Percentiles rank a stretch among this genome's conserved stretches.
Evolutionary conservation across 1,284 basidiomycete species (phyloP).

Genomic region (Schizophyllum amplum): DNA sequence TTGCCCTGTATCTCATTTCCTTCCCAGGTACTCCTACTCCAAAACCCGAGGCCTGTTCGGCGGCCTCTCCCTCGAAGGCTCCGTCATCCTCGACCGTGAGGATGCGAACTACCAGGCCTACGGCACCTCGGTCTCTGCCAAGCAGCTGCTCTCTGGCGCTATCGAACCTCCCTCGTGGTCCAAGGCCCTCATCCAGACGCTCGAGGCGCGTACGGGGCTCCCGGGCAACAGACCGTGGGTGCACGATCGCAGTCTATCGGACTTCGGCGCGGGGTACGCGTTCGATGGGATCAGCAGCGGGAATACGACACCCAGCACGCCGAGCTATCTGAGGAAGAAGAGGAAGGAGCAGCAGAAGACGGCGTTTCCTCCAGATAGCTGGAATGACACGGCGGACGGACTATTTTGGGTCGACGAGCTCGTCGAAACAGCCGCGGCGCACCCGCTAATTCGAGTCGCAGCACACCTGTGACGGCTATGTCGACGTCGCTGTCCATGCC

Average conservation of each 20-base stretch:
- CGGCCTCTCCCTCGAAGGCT: conserved; percentile 84
- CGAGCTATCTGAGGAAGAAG: conserved; percentile 40
- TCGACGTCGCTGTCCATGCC: no score
- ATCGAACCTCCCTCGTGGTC: conserved; percentile 78
- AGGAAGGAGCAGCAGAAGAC: conserved; percentile 27
- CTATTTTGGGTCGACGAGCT: no score
- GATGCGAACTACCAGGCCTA: conserved; percentile 87
- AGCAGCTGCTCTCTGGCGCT: conserved; percentile 60
- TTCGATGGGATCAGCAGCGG: conserved; percentile 46
- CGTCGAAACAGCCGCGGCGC: no score
- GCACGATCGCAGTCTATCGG: conserved; percentile 29
- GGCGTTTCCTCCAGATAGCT: conserved; percentile 55
- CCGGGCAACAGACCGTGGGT: conserved; percentile 66
- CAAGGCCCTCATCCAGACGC: conserved; percentile 56
- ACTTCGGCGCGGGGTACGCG: conserved; percentile 36
- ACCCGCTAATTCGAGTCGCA: no score
- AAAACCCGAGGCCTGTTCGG: conserved; percentile 92
- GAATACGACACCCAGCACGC: conserved; percentile 25
- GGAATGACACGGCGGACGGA: conserved; percentile 23
- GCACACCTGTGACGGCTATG: no score
- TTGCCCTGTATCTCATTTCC: conserved; percentile 6
- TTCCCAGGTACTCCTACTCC: conserved; percentile 82
- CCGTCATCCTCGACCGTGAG: conserved; percentile 88
- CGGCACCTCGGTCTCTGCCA: conserved; percentile 62
- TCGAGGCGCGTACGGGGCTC: conserved; percentile 67